Base-by-base conservation (phyloP, 768 basidiomycete genomes). In the Tephrocybe sp. region DNA sequence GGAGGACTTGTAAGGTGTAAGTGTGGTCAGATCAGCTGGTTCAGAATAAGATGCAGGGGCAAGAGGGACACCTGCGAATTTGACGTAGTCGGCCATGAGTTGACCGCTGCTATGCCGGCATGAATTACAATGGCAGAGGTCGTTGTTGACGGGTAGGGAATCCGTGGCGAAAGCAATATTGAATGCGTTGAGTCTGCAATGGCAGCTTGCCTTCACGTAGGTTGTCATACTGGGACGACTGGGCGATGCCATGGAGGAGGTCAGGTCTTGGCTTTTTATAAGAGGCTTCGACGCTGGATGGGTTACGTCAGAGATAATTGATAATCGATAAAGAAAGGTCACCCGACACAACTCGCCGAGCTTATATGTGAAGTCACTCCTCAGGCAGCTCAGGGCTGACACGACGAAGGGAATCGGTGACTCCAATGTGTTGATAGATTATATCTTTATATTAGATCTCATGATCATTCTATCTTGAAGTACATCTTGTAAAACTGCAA, bases 21-120 rank as follows among this genome's bases (percentile, higher is more conserved):
- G 55, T 18, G 50, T 40, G 16, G 48, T 49, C 4, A 56, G 43
- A 44, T 58, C 51, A 16, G 45, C 51, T 7, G 55, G 53, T 16
- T 53, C 24, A 5, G 35, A 16, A 12, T 47, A 52, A 2, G 49
- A 51, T 7, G 32, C 22, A 16, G 30, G 12, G 36, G 54, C 39
- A 15, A 58, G 35, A 2, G 59, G 56, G 4, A 37, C 50, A 1
- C 60, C 55, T 2, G 34, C 25, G 30, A 67, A 49, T 5, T n/a
- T 19, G 21, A 51, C 58, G 28, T 50, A 38, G 15, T 56, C 52
- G 3, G 55, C 52, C 25, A 52, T 49, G 19, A 66, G 47, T 38
- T 60, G 56, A 12, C 68, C 68, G 3, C 60, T 64, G 24, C 42
- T 56, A 35, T 67, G 68, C 6, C 66, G 52, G 50, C 68, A 69